A percentile compares a stretch with the other conserved stretches of the same genome.
phyloP scores from a whole-genome alignment of 768 basidiomycete species.

The Gelatoporia subvermispora region DNA sequence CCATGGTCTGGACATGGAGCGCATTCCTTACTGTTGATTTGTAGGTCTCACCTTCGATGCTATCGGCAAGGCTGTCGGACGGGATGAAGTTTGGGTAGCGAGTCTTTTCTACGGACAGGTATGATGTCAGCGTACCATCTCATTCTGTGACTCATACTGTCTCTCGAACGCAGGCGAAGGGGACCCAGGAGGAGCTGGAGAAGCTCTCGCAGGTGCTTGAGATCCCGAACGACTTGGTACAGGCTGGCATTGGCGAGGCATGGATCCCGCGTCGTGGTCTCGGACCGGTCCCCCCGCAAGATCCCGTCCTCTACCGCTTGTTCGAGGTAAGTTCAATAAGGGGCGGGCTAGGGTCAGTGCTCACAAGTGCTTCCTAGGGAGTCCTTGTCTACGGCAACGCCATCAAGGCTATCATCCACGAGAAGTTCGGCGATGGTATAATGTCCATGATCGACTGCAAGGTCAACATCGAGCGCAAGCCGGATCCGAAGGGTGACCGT shows the following conservation, averaged over 20 bases:
- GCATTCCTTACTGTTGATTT: background rate
- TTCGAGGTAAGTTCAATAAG: constrained; percentile 54
- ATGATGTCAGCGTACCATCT: background rate
- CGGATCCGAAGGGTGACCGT: constrained; percentile 75
- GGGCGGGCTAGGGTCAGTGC: background rate
- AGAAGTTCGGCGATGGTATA: constrained; percentile 86
- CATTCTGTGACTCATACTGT: background rate
- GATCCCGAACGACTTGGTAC: constrained; percentile 33
- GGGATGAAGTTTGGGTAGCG: constrained; percentile 80
- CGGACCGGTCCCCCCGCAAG: constrained; percentile 67
- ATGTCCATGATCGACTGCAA: constrained; percentile 89
- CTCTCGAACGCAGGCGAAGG: constrained; percentile 62
- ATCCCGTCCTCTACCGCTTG: constrained; percentile 77
- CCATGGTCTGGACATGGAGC: background rate
- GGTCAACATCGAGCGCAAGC: constrained; percentile 61
- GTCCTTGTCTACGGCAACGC: constrained; percentile 75
- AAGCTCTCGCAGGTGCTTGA: constrained; percentile 48
- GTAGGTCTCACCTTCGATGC: constrained; percentile 65
- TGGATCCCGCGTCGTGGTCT: constrained; percentile 77
- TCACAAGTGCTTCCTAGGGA: constrained; percentile 34
- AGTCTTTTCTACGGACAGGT: constrained; percentile 82
- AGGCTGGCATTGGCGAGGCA: constrained; percentile 48
- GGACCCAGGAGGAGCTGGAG: constrained; percentile 52
- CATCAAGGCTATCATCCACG: constrained; percentile 78
- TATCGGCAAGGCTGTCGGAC: constrained; percentile 59